Evolutionary conservation across 2,329 filamentous ascomycete genomes (phyloP), one percentile per base, ranked within the genome.

Genomic region (Mariannaea sp.): DNA sequence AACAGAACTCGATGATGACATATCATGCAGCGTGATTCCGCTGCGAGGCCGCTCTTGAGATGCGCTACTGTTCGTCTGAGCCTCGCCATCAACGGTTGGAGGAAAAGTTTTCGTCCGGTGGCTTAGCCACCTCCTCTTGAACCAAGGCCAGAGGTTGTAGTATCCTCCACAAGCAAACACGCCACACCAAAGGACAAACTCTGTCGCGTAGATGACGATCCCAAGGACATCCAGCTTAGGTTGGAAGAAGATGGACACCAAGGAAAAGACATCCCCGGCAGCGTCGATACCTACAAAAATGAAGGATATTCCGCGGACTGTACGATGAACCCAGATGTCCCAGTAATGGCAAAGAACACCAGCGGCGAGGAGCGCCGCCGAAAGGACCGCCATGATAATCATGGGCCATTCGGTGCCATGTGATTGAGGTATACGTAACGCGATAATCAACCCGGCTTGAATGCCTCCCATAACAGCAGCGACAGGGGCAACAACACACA

Each of bases 221-320:
- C 86, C 87, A 0, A 88, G 69, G 1, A 86, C 65, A 62, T 88
- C 82, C 3, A 86, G 63, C 14, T 73, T 71, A 0, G 77, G 75
- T 65, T 87, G 79, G 57, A 87, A 88, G 35, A 87, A 72, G 13
- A 90, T 74, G 1, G 86, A 87, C 3, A 86, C 66, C 0, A 90
- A 71, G 0, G 85, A 89, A 48, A 85, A 85, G 3, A 90, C 66
- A 66, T 90, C 87, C 0, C 87, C 87, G 1, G 83, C 75, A 0
- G 86, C 87, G 69, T 90, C 87, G 36, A 90, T 86, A 1, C 75
- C 83, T 0, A 88, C 85, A 59, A 90, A 90, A 2, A 88, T 73
- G 68, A 90, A 89, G 1, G 85, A 88, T 32, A 90, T 89, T 7
- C 87, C 86, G 12, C 85, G 77, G 2, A 89, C 86, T 0, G 85